phyloP scores from a whole-genome alignment of 306 rosid genomes.

The Prunus mira region DNA sequence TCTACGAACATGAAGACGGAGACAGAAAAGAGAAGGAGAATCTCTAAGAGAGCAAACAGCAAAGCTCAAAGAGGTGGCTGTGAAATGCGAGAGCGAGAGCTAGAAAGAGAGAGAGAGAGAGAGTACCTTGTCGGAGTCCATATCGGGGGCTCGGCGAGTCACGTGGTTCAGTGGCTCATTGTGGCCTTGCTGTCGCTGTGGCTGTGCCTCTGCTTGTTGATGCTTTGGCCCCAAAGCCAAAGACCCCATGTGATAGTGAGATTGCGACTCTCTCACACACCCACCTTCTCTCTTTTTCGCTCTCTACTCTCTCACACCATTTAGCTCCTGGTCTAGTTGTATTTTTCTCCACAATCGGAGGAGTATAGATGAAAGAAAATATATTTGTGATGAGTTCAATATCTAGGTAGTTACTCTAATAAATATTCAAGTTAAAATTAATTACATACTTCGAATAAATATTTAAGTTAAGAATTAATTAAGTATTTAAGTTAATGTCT shows the following conservation, averaged over 20 bases:
- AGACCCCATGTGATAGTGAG: slow-evolving; percentile 60
- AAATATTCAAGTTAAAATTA: no score
- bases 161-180: slow-evolving; percentile 39
- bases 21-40: no score
- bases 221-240: slow-evolving; percentile 67
- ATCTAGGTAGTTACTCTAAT: accelerated
- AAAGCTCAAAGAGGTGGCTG: not conserved
- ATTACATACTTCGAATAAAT: no score
- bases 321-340: no score
- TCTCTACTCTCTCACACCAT: not conserved
- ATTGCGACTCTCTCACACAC: not conserved
- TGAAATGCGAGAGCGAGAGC: not conserved
- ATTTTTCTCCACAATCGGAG: no score
- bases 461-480: no score
- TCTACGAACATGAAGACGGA: slow-evolving; percentile 4
- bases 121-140: slow-evolving; percentile 66
- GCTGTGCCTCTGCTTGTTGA: slow-evolving; percentile 46
- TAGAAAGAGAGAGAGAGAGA: slow-evolving; percentile 5
- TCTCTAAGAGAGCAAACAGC: not conserved
- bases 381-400: no score
- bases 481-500: no score
- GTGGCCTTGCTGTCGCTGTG: slow-evolving; percentile 31
- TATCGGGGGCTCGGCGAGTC: slow-evolving; percentile 48
- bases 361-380: no score
- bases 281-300: slow-evolving; percentile 7